Percentiles rank a stretch among this genome's conserved stretches.
phyloP scores from a whole-genome alignment of 768 basidiomycete genomes.

The Epithele typhae region DNA sequence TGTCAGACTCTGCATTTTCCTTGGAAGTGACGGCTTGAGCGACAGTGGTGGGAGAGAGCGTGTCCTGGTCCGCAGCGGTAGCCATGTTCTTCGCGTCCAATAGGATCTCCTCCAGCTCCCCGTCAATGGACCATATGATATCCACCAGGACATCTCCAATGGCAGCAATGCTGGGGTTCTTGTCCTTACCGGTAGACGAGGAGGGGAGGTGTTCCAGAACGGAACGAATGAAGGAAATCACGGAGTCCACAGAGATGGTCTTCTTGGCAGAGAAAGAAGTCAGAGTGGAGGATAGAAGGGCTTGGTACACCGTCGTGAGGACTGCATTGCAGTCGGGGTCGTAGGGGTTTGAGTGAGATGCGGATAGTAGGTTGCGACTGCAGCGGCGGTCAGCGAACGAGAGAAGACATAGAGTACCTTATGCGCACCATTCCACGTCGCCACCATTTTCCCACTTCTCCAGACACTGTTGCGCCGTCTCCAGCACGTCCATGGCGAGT shows the following conservation, averaged over 20 bases:
- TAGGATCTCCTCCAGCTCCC: constrained; percentile 67
- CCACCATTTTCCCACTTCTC: constrained; percentile 56
- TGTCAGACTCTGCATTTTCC: constrained; percentile 57
- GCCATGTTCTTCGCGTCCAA: constrained; percentile 44
- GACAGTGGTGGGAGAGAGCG: constrained; percentile 10
- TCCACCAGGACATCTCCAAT: constrained; percentile 76
- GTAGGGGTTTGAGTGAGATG: constrained; percentile 55
- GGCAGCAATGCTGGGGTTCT: constrained; percentile 36
- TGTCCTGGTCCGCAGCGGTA: constrained; percentile 17
- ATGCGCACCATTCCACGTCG: constrained; percentile 56
- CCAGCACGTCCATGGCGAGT: constrained; percentile 54
- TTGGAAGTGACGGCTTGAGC: constrained; percentile 35
- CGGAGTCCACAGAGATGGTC: constrained; percentile 42
- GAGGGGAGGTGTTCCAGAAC: constrained; percentile 64
- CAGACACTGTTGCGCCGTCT: constrained; percentile 45
- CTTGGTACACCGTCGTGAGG: constrained; percentile 65
- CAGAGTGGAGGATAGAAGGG: constrained; percentile 57
- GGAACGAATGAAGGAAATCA: constrained; percentile 62
- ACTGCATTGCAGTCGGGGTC: constrained; percentile 50
- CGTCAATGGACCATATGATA: constrained; percentile 77
- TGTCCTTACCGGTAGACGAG: constrained; percentile 30
- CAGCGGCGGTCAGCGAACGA: constrained; percentile 8
- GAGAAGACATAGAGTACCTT: constrained; percentile 10
- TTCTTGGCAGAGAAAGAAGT: constrained; percentile 49
- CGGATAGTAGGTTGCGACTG: constrained; percentile 60